These are phyloP conservation scores for Colletotrichum eremochloae DNA, from an alignment of 2,329 filamentous ascomycete species.

Conservation along the genomic window DNA sequence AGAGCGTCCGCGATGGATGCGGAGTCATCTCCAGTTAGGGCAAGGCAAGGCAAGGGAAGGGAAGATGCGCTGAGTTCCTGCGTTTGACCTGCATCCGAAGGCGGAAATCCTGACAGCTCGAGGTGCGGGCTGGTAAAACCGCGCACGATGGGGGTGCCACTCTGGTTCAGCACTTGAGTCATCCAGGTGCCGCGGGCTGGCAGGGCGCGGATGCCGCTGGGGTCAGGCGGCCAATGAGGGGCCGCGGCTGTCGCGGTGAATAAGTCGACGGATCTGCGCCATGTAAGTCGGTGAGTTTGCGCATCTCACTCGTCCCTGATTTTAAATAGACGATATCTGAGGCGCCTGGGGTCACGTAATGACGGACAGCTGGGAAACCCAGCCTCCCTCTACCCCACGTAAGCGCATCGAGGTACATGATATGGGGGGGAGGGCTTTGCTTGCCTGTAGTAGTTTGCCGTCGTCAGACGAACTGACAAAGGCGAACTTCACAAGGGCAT, in stretches of 20 bases:
- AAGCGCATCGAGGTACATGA: background rate
- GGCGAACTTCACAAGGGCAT: slow-evolving; percentile 26
- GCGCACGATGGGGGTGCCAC: slow-evolving; percentile 28
- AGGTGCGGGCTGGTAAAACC: background rate
- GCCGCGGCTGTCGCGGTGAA: slow-evolving; percentile 20
- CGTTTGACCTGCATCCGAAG: slow-evolving; percentile 7
- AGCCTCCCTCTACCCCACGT: background rate
- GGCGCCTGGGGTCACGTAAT: slow-evolving; percentile 1
- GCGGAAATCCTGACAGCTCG: background rate
- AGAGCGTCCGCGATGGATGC: background rate
- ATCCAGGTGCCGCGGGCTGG: slow-evolving; percentile 21
- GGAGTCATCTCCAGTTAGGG: background rate
- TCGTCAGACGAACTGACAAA: background rate
- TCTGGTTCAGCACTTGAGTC: slow-evolving; percentile 21
- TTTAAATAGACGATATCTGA: background rate
- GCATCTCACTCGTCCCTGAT: slow-evolving; percentile 28
- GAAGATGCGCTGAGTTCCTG: slow-evolving; percentile 16
- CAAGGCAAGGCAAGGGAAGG: background rate
- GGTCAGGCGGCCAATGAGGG: slow-evolving; percentile 29
- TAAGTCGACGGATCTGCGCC: slow-evolving; percentile 13
- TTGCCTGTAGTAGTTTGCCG: slow-evolving; percentile 20
- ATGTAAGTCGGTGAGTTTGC: slow-evolving; percentile 33
- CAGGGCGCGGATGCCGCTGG: slow-evolving; percentile 24
- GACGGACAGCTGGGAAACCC: background rate
- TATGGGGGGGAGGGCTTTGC: background rate